phyloP scores from a whole-genome alignment of 2,329 filamentous ascomycete species.

The Botryosphaeria dothidea region DNA sequence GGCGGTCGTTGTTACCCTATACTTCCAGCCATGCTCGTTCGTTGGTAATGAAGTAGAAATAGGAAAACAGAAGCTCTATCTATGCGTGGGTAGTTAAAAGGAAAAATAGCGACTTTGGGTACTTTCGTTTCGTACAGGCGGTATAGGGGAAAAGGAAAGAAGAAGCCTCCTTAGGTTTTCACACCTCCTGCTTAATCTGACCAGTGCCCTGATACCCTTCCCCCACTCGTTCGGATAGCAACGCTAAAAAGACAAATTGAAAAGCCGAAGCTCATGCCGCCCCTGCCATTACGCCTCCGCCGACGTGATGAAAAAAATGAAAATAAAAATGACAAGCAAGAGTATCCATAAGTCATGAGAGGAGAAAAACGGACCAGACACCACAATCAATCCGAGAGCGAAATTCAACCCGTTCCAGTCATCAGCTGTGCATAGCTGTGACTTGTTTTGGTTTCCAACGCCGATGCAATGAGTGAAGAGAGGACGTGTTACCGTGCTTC shows the following conservation, averaged over 20 bases:
- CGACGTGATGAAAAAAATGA: neutral
- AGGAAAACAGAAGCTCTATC: neutral
- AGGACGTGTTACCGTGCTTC: constrained; percentile 8
- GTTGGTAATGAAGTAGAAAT: neutral
- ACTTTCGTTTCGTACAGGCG: constrained; percentile 15
- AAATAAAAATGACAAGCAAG: neutral
- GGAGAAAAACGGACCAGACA: neutral
- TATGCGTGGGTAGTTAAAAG: neutral
- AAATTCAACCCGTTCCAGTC: constrained; percentile 5
- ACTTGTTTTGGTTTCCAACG: constrained; percentile 14
- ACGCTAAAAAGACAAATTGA: neutral
- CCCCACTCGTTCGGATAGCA: neutral
- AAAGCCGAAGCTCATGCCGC: neutral
- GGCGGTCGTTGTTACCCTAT: neutral
- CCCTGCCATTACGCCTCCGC: constrained; percentile 1
- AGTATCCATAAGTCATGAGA: constrained; percentile 16
- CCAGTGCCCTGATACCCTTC: neutral
- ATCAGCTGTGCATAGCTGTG: neutral
- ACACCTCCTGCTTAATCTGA: neutral
- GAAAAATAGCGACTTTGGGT: neutral
- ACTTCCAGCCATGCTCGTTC: neutral
- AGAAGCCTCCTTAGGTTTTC: neutral
- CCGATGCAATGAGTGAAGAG: constrained; percentile 9
- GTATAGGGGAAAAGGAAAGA: neutral
- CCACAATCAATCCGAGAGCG: neutral